Evolutionary conservation across 2,329 filamentous ascomycete species (phyloP).

Genomic region (Hypomyces perniciosus): DNA sequence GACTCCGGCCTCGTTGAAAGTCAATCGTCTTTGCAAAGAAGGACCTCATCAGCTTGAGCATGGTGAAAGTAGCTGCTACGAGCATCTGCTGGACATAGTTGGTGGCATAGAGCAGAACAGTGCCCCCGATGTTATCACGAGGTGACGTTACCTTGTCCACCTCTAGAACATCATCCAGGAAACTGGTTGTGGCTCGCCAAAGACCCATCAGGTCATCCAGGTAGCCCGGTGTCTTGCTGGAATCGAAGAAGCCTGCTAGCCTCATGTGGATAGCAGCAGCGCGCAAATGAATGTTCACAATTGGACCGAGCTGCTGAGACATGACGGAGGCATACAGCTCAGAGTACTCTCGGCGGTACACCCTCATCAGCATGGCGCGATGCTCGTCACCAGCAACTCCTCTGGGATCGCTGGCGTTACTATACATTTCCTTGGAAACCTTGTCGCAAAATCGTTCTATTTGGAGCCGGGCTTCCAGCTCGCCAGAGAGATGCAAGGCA

Average conservation of each 20-base stretch:
- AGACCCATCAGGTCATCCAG: constrained; percentile 69
- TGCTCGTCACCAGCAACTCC: constrained; percentile 64
- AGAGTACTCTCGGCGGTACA: constrained; percentile 59
- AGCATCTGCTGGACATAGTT: constrained; percentile 83
- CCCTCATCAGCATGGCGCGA: constrained; percentile 59
- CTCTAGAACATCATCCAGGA: constrained; percentile 60
- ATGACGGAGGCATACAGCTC: constrained; percentile 57
- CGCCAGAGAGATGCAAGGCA: constrained; percentile 51
- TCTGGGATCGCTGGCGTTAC: constrained; percentile 66
- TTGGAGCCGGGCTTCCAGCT: constrained; percentile 61
- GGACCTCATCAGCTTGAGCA: constrained; percentile 73
- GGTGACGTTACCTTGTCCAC: constrained; percentile 44
- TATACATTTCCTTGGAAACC: constrained; percentile 73
- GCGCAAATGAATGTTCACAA: constrained; percentile 61
- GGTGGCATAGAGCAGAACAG: constrained; percentile 59
- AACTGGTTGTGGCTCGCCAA: constrained; percentile 64
- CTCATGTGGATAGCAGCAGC: constrained; percentile 71
- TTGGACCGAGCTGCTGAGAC: constrained; percentile 51
- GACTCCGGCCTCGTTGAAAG: constrained; percentile 56
- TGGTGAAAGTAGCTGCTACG: constrained; percentile 69
- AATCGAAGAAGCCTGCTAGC: constrained; percentile 75
- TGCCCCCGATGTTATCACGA: constrained; percentile 40
- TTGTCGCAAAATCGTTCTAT: constrained; percentile 73
- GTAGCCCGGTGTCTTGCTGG: constrained; percentile 64
- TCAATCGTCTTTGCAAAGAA: constrained; percentile 70